phyloP scores from a whole-genome alignment of 2,329 filamentous ascomycete genomes.

The Huntiella abstrusa region DNA sequence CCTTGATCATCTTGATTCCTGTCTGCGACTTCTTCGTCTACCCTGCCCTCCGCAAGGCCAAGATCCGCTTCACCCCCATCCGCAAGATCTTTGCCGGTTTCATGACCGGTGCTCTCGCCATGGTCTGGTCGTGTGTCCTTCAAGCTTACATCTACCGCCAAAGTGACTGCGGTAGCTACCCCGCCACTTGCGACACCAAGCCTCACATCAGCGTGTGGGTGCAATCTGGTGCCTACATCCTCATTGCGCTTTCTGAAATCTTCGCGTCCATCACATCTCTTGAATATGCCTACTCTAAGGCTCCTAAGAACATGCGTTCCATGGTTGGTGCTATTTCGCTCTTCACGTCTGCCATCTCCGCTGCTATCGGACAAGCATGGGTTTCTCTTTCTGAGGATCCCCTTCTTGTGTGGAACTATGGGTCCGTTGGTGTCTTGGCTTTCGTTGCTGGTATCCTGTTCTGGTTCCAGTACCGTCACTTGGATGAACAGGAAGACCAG shows the following conservation, averaged over 20 bases:
- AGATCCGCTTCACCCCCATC: conserved; percentile 53
- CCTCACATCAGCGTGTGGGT: conserved; percentile 43
- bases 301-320: conserved; percentile 57
- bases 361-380: conserved; percentile 45
- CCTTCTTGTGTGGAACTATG: conserved; percentile 57
- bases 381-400: conserved; percentile 33
- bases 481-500: conserved; percentile 47
- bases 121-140: conserved; percentile 34
- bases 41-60: conserved; percentile 42
- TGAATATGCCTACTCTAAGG: conserved; percentile 61
- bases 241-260: conserved; percentile 31
- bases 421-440: conserved; percentile 44
- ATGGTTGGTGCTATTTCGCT: conserved; percentile 50
- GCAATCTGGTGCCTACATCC: conserved; percentile 30
- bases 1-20: conserved; percentile 56
- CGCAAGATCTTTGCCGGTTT: conserved; percentile 57
- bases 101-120: conserved; percentile 39
- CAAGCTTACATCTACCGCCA: conserved; percentile 45
- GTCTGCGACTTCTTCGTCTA: conserved; percentile 51
- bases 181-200: conserved; percentile 21
- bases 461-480: conserved; percentile 44
- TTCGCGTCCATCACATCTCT: conserved; percentile 36
- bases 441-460: conserved; percentile 45
- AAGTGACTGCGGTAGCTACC: conserved; percentile 35
- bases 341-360: conserved; percentile 49